Base-by-base conservation (phyloP, 2,329 filamentous ascomycete genomes). In the Grosmannia huntii region DNA sequence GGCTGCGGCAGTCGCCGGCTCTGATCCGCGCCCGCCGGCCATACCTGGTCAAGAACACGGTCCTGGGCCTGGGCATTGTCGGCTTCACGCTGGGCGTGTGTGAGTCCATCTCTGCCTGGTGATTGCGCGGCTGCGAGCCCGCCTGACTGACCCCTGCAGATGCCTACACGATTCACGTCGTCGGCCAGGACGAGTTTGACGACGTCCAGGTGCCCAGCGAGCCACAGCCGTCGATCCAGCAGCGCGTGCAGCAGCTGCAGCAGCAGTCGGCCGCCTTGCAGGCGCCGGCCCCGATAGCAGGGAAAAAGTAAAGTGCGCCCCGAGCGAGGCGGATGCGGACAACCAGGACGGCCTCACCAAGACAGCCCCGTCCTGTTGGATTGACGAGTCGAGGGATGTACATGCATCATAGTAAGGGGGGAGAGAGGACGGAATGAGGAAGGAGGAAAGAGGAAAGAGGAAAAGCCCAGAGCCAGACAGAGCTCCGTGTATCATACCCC, bases 131-230 rank as follows among this genome's bases (percentile, higher is more conserved):
- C 1, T 50, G 5, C 21, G 46, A 14, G 3, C 23, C 7, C 23
- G 16, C 41, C 21, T 33, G 31, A 16, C 27, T 54, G 52, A 54
- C 50, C 11, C 14, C 14, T 2, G 1, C 59, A 83, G 81, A 83
- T 66, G 73, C 73, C 64, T 83, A 83, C 68, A 83, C 81, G 4
- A 86, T 99, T 69, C 82, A 78, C 64, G 90, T 89, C 57, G 88
- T 99, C 68, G 90, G 92, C 50, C 94, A 97, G 73, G 94, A 97
- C 72, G 89, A 96, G 64, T 99, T 99, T 75, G 89, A 91, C 59
- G 94, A 99, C 69, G 91, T 97, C 66, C 85, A 90, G 69, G 86
- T 97, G 44, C 94, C 94, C 31, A 87, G 89, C 69, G 76, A 80
- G 56, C 86, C 89, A 2, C 59, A 63, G 27, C 58, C 59, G 38